Base-by-base conservation (phyloP, 495 filamentous ascomycete species). In the Neurospora sublineolata region DNA sequence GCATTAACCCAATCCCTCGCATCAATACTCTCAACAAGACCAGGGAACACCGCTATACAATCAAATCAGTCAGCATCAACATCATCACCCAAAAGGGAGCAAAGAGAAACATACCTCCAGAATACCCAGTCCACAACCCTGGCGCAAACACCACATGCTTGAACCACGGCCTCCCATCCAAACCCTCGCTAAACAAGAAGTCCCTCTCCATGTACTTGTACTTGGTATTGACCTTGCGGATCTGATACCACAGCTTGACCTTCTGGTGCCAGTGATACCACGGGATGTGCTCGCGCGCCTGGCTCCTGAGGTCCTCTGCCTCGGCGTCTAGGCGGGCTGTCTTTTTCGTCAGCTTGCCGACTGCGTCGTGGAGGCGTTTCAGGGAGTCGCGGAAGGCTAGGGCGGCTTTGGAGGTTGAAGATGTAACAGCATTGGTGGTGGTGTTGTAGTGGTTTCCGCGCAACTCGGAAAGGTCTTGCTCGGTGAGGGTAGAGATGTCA, bases 131-230 rank as follows among this genome's bases (percentile, higher is more conserved):
- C 93, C 93, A 97, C 46, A 93, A 75, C 1, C 93, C 88, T 33
- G 95, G 95, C 0, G 91, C 94, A 79, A 94, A 96, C 52, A 99
- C 83, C 60, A 97, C 88, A 80, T 99, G 96, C 81, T 97, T 97
- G 81, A 94, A 99, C 86, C 97, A 97, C 42, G 90, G 87, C 72
- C 95, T 86, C 40, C 91, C 90, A 69, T 94, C 93, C 81, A 96
- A 83, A 33, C 94, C 94, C 41, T 86, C 80, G 68, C 92, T 78
- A 77, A 97, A 93, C 69, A 97, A 80, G 71, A 99, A 87, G 79
- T 92, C 80, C 4, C 91, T 88, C 78, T 99, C 95, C 69, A 98
- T 89, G 30, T 85, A 87, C 76, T 91, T 92, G 83, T 93, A 90
- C 73, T 89, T 87, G 64, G 82, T 82, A 75, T 94, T 95, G 5